Evolutionary conservation across 2,329 filamentous ascomycete species (phyloP).

Genomic region (Trichoderma sp.): DNA sequence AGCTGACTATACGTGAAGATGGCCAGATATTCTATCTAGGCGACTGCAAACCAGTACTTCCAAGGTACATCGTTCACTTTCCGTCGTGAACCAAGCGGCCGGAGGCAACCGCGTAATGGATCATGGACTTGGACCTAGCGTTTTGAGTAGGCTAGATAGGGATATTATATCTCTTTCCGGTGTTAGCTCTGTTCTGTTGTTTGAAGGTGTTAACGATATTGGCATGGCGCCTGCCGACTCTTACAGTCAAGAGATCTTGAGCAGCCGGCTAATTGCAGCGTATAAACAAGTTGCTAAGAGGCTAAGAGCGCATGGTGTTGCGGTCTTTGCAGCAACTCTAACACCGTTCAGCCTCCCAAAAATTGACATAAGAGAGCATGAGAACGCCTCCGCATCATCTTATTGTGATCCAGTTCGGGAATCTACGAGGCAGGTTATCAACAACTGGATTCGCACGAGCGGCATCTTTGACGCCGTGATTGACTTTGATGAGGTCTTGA

Average conservation of each 20-base stretch:
- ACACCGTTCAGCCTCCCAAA: background rate
- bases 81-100: background rate
- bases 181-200: background rate
- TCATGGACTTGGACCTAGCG: background rate
- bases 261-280: background rate
- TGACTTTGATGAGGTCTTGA: background rate
- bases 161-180: conserved; percentile 1
- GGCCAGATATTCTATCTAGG: background rate
- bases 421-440: background rate
- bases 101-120: background rate
- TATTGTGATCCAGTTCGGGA: background rate
- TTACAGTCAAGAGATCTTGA: background rate
- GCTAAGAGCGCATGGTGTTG: background rate
- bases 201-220: conserved; percentile 6
- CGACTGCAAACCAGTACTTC: background rate
- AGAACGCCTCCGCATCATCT: background rate
- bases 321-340: background rate
- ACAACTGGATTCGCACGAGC: background rate
- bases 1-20: background rate
- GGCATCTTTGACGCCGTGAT: background rate
- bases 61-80: background rate
- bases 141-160: background rate
- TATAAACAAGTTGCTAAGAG: background rate
- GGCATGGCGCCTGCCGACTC: background rate
- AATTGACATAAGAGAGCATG: background rate